Evolutionary conservation across 73 alveolate species (phyloP).

Genomic region (Tetrahymena thermophila): DNA sequence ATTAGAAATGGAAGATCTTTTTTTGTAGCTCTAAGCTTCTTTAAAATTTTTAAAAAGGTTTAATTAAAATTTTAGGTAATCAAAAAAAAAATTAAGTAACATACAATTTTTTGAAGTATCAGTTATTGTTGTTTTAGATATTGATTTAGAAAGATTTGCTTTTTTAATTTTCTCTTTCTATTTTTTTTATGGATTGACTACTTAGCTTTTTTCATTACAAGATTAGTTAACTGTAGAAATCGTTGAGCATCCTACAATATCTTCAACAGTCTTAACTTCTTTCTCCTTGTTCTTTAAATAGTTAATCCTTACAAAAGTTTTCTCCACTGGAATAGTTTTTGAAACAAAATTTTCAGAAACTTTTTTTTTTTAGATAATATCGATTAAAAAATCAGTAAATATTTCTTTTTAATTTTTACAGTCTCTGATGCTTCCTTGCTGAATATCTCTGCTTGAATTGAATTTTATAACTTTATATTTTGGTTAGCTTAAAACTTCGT

Average conservation of each 20-base stretch:
- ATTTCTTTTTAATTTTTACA: neutral
- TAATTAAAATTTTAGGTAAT: neutral
- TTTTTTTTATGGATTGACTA: neutral
- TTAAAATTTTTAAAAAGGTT: neutral
- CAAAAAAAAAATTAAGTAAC: neutral
- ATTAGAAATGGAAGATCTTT: neutral
- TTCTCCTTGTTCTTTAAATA: neutral
- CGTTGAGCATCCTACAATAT: neutral
- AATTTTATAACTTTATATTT: neutral
- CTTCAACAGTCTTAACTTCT: neutral
- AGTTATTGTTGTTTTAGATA: neutral
- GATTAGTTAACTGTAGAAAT: neutral
- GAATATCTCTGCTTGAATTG: neutral
- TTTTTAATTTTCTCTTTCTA: neutral
- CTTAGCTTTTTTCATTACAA: neutral
- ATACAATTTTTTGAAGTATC: neutral
- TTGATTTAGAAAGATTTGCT: neutral
- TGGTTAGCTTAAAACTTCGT: neutral
- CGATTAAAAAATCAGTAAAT: neutral
- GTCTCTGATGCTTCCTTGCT: neutral
- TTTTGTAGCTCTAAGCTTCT: neutral
- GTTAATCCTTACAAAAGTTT: neutral
- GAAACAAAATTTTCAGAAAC: neutral
- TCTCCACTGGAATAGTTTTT: neutral
- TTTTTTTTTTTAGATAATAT: neutral